phyloP scores from a whole-genome alignment of 345 rosid genomes.

The Eucalyptus leucophloia region DNA sequence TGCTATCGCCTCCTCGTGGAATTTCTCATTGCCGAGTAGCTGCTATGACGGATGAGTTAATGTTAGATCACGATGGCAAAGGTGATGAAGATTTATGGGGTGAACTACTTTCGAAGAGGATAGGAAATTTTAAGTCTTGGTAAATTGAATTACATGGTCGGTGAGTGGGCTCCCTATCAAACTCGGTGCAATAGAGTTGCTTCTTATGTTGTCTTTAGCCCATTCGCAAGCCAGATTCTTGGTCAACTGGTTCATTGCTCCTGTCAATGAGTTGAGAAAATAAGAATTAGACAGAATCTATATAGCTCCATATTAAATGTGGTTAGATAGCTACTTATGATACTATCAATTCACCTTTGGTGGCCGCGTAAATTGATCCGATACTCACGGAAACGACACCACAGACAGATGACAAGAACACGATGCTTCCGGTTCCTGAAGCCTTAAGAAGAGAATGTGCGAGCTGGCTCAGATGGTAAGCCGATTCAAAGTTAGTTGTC shows the following conservation, averaged over 20 bases:
- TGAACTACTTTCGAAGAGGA: not conserved
- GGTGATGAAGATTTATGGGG: not conserved
- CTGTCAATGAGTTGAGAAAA: not conserved
- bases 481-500: not conserved
- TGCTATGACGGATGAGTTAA: not conserved
- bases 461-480: not conserved
- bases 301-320: not conserved
- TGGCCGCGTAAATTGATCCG: not conserved
- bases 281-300: not conserved
- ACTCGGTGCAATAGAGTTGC: constrained; percentile 44
- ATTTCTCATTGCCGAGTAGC: not conserved
- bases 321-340: not conserved
- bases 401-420: not conserved
- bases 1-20: not conserved
- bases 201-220: constrained; percentile 54
- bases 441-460: not conserved
- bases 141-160: not conserved
- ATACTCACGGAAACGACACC: accelerated
- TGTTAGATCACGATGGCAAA: not conserved
- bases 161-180: constrained; percentile 8
- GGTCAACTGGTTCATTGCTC: constrained; percentile 39
- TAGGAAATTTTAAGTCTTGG: not conserved
- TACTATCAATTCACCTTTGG: not conserved
- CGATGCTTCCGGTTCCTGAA: not conserved
- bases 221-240: constrained; percentile 66